These are phyloP conservation scores for Rhytidhysteron rufulum DNA, from an alignment of 2,329 filamentous ascomycete species.

Conservation along the genomic window DNA sequence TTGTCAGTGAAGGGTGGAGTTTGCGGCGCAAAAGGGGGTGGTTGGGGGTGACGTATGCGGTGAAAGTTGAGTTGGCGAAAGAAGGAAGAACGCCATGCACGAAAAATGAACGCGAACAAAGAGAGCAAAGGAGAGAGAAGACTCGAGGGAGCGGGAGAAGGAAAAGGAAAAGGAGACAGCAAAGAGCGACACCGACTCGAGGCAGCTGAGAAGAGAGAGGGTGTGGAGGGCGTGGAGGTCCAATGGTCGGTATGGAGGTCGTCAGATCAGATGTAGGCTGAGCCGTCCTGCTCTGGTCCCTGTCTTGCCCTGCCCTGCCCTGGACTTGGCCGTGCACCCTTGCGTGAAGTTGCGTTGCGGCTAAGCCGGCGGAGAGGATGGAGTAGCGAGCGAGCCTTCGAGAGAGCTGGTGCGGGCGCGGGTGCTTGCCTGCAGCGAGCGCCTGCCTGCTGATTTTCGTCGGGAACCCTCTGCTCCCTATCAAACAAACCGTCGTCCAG, in stretches of 20 bases:
- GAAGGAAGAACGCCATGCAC: conserved; percentile 9
- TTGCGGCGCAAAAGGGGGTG: conserved; percentile 16
- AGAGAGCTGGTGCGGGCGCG: conserved; percentile 3
- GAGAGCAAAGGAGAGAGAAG: conserved; percentile 9
- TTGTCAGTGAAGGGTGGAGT: background rate
- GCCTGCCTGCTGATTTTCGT: background rate
- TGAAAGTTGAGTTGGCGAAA: conserved; percentile 12
- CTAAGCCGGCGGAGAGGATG: too few species aligned
- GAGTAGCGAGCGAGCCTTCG: conserved; percentile 12
- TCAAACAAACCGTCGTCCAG: too few species aligned
- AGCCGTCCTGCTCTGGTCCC: too few species aligned
- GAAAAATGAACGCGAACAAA: conserved; percentile 4
- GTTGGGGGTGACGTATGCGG: conserved; percentile 28
- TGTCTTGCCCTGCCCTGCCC: too few species aligned
- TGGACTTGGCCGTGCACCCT: too few species aligned
- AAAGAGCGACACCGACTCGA: conserved; percentile 25
- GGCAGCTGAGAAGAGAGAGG: conserved; percentile 3
- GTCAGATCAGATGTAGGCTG: too few species aligned
- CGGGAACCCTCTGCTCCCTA: too few species aligned
- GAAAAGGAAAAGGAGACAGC: conserved; percentile 6
- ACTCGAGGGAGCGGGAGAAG: conserved; percentile 8
- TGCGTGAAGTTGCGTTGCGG: too few species aligned
- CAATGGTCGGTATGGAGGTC: too few species aligned
- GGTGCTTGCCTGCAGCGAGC: background rate
- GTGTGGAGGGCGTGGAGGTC: background rate